Conservation (phyloP, 495 filamentous ascomycete species). For the Xanthoparmelia taractica region DNA sequence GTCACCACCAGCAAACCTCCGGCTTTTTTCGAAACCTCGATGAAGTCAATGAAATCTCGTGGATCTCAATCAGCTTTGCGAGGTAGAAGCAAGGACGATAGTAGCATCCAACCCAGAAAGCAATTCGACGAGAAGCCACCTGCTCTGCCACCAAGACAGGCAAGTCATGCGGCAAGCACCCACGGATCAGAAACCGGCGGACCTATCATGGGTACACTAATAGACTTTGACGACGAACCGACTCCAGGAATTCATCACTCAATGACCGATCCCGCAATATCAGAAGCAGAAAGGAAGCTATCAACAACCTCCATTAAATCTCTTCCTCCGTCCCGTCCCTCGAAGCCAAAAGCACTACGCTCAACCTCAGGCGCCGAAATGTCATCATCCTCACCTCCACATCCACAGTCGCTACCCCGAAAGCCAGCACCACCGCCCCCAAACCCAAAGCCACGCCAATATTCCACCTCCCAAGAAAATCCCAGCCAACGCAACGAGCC, state of each 20-base stretch:
- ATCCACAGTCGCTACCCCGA: constrained; percentile 30
- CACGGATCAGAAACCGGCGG: constrained; percentile 26
- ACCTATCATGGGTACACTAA: constrained; percentile 49
- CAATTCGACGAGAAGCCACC: constrained; percentile 27
- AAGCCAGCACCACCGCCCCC: constrained; percentile 43
- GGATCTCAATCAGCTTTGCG: constrained; percentile 25
- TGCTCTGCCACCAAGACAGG: constrained; percentile 27
- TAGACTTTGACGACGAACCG: constrained; percentile 55
- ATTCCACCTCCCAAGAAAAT: constrained; percentile 22
- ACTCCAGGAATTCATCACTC: constrained; percentile 31
- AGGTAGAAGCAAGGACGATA: constrained; percentile 21
- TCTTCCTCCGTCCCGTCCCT: constrained; percentile 52
- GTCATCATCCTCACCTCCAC: constrained; percentile 5
- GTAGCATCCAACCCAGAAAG: constrained; percentile 20
- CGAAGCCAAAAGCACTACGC: constrained; percentile 60
- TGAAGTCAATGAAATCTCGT: constrained; percentile 13
- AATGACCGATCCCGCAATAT: constrained; percentile 27
- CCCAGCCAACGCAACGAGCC: constrained; percentile 20
- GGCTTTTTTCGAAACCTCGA: constrained; percentile 64
- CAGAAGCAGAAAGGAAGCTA: constrained; percentile 15
- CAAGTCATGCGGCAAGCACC: constrained; percentile 17
- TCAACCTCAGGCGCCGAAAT: constrained; percentile 28
- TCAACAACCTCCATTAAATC: constrained; percentile 14
- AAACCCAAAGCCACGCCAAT: constrained; percentile 32
- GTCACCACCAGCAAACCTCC: constrained; percentile 67